phyloP scores from a whole-genome alignment of 179 eudicot species.

The Patellifolia procumbens region DNA sequence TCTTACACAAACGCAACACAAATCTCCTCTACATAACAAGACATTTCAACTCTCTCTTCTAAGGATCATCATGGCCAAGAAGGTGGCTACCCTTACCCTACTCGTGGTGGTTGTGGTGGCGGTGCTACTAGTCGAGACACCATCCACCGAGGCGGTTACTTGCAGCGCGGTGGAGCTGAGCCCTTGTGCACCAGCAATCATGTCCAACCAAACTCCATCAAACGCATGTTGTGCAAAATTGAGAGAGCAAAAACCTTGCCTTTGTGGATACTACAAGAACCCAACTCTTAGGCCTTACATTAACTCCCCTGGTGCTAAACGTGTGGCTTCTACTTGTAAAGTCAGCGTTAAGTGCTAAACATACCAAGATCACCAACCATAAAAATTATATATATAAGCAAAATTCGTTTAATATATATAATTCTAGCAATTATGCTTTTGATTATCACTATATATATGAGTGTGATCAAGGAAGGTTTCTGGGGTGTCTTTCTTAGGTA shows the following conservation, averaged over 20 bases:
- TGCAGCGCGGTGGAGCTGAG: constrained; percentile 43
- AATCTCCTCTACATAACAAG: too few relatives aligned
- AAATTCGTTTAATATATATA: neutral
- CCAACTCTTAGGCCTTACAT: constrained; percentile 44
- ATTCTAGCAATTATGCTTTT: neutral
- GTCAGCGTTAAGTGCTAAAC: constrained; percentile 44
- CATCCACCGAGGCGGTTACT: constrained; percentile 39
- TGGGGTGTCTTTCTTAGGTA: neutral
- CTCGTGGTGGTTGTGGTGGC: constrained; percentile 21
- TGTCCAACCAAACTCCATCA: constrained; percentile 32
- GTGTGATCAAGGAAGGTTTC: neutral
- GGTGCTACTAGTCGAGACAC: constrained; percentile 24
- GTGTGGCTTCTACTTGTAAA: constrained; percentile 41
- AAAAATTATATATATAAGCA: neutral
- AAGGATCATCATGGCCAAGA: constrained; percentile 23
- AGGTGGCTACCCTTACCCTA: constrained; percentile 20
- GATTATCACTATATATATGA: neutral
- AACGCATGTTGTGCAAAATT: constrained; percentile 46
- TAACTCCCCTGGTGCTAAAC: constrained; percentile 48
- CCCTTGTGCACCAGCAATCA: constrained; percentile 43
- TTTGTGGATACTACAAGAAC: constrained; percentile 49
- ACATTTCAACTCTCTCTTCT: too few relatives aligned
- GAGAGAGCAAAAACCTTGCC: constrained; percentile 55
- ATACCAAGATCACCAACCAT: neutral
- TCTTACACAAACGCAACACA: neutral